Base-by-base conservation (phyloP, 768 basidiomycete species). In the Mycena capillaripes region DNA sequence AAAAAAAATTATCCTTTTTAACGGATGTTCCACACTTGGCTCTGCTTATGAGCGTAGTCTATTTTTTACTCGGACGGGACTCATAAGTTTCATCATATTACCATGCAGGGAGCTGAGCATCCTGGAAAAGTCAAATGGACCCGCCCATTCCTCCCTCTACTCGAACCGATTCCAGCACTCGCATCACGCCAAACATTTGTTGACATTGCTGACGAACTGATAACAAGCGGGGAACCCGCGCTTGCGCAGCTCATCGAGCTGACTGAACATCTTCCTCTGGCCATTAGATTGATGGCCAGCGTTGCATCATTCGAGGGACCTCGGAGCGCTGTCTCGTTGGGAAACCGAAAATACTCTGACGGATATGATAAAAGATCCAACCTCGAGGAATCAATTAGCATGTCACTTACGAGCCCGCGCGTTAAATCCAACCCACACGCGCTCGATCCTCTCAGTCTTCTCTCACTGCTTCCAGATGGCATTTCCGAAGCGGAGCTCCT, bases 321-420 rank as follows among this genome's bases (percentile, higher is more conserved):
- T 29, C 50, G 25, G 25, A 52, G 50, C 55, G 14, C 29, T 56
- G 55, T 6, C 55, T 56, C 55, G 29, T 34, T 56, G 55, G 55
- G 9, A 32, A 9, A 34, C 55, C 7, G 50, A 52, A 17, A 52
- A 29, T 25, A 52, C 17, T 56, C 32, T 6, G 55, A 56, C 14
- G 55, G 55, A 56, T 56, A 56, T 23, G 55, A 56, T 21, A 56
- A 34, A 56, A 32, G 55, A 56, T 56, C 55, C 30, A 56, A 56
- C 14, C 34, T 56, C 30, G 55, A 56, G 29, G 21, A 32, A 32
- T 56, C 55, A 9, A 17, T 56, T 36, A 19, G 9, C 16, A 56
- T 56, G 7, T 56, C 55, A 16, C 29, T 55, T 12, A 34, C 53
- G 53, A 55, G 46, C 46, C 46, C 46, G 46, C 46, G 46, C 46